Percentiles rank a stretch among this genome's conserved stretches.
Evolutionary conservation across 129 eudicot species (phyloP).

Genomic region (Flaveria trinervia): DNA sequence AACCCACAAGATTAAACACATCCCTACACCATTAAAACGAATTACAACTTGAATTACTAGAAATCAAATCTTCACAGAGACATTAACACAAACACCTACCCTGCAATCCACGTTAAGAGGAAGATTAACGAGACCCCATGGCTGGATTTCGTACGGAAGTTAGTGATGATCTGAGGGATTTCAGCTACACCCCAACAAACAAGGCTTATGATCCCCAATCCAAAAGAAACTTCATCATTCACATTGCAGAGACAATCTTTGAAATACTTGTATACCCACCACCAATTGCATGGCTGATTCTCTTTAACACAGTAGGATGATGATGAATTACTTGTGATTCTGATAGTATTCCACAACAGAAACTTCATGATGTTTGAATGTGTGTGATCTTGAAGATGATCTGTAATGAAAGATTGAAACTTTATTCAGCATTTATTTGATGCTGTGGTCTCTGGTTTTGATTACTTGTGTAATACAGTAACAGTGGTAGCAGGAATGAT

Average conservation of each 20-base stretch:
- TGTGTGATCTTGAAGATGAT: conserved; percentile 13
- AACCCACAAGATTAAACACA: conserved; percentile 72
- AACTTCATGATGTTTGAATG: conserved; percentile 46
- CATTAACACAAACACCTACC: conserved; percentile 41
- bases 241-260: conserved; percentile 58
- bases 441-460: conserved; percentile 27
- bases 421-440: conserved; percentile 21
- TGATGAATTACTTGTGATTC: conserved; percentile 8
- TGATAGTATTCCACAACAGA: conserved; percentile 11
- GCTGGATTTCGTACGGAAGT: conserved; percentile 58
- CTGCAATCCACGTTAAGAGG: conserved; percentile 61
- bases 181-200: conserved; percentile 65
- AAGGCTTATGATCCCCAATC: conserved; percentile 56
- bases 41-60: not conserved
- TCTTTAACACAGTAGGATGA: conserved; percentile 44
- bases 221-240: conserved; percentile 53
- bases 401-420: not conserved
- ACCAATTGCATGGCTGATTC: conserved; percentile 43
- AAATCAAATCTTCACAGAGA: not conserved
- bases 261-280: conserved; percentile 59
- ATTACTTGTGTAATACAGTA: not conserved
- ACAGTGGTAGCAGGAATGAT: not conserved
- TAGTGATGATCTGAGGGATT: conserved; percentile 71
- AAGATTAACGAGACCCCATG: conserved; percentile 60
- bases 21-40: conserved; percentile 48